These are phyloP conservation scores for Saccharomyces kudriavzevii DNA, from an alignment of 805 yeast species.

Conservation along the genomic window DNA sequence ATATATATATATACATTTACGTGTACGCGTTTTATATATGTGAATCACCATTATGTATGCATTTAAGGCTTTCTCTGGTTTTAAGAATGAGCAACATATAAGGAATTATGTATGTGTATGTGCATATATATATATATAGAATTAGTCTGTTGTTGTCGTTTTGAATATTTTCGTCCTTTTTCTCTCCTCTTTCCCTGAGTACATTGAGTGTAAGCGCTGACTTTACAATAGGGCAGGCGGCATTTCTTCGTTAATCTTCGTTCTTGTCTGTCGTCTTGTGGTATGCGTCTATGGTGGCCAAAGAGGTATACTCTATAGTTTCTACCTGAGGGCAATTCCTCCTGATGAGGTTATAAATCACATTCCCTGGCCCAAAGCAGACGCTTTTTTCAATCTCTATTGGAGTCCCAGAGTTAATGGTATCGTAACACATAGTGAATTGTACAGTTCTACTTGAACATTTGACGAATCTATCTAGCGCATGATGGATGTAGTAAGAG, in stretches of 20 bases:
- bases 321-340: constrained; percentile 20
- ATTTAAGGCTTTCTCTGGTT: background rate
- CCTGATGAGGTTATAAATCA: constrained; percentile 22
- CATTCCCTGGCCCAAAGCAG: constrained; percentile 29
- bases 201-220: too few species aligned
- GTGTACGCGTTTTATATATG: constrained; percentile 1
- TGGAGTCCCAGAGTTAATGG: constrained; percentile 12
- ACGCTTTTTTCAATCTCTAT: constrained; percentile 14
- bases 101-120: background rate
- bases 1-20: constrained; percentile 4
- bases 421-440: constrained; percentile 28
- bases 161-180: background rate
- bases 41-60: background rate
- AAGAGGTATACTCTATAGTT: constrained; percentile 21
- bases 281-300: constrained; percentile 21
- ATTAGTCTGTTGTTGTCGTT: background rate
- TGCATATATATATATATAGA: background rate
- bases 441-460: constrained; percentile 29
- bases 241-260: background rate
- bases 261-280: constrained; percentile 4
- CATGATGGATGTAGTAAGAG: constrained; percentile 22
- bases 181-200: background rate
- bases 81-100: background rate
- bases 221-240: too few species aligned
- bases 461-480: constrained; percentile 28